A percentile compares a stretch with the other conserved stretches of the same genome.
These are phyloP conservation scores for Tinospora cordifolia DNA, from an alignment of 164 flowering plant genomes.

Conservation along the genomic window DNA sequence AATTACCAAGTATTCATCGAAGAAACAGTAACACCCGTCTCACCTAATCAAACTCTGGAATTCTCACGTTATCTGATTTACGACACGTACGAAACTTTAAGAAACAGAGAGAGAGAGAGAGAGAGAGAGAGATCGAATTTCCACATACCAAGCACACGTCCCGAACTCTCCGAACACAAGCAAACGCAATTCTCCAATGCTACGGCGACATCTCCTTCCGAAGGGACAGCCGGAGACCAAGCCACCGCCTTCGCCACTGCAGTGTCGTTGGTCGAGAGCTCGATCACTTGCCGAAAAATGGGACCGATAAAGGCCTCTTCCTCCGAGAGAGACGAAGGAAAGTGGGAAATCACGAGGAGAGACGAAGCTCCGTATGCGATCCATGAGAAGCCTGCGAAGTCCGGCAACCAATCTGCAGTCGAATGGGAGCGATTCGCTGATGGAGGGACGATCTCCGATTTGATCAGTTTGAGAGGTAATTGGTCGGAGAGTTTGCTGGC, in stretches of 20 bases:
- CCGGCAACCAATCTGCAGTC: conserved; percentile 57
- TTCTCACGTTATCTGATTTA: background rate
- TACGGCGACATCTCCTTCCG: conserved; percentile 66
- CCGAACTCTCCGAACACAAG: conserved; percentile 36
- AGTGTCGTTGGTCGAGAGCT: conserved; percentile 35
- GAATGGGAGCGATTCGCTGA: conserved; percentile 43
- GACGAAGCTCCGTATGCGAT: conserved; percentile 84
- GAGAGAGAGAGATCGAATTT: background rate
- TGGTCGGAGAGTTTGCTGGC: conserved; percentile 19
- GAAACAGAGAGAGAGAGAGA: background rate
- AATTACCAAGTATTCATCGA: background rate
- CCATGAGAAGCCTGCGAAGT: conserved; percentile 79
- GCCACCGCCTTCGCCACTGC: conserved; percentile 37
- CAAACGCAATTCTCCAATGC: conserved; percentile 47
- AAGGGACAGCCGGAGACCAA: conserved; percentile 51
- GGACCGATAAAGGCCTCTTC: conserved; percentile 50
- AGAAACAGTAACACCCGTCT: background rate
- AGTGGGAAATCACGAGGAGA: conserved; percentile 79
- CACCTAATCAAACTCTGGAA: background rate
- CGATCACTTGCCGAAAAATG: conserved; percentile 65
- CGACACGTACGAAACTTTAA: background rate
- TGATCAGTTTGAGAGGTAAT: conserved; percentile 52
- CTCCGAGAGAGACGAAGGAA: conserved; percentile 59
- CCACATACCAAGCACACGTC: conserved; percentile 28
- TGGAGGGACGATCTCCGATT: conserved; percentile 34